phyloP scores from a whole-genome alignment of 176 grass and related monocot species.

The Dendrocalamus sinicus region DNA sequence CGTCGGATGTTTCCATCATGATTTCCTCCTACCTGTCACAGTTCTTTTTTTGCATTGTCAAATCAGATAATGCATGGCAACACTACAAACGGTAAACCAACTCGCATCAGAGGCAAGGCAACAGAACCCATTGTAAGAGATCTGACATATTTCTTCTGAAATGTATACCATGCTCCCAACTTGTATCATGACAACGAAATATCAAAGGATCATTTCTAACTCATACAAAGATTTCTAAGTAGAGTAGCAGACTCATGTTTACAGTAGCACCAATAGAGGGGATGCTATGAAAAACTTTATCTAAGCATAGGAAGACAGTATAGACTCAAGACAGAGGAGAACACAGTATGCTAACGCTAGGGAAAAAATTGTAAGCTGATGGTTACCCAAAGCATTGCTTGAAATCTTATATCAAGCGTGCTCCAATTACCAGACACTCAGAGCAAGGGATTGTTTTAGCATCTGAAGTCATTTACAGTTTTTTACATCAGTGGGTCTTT shows the following conservation, averaged over 20 bases:
- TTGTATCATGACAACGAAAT: neutral
- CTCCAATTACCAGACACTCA: conserved; percentile 30
- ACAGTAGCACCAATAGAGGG: conserved; percentile 28
- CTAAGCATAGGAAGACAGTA: conserved; percentile 2
- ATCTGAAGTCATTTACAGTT: conserved; percentile 55
- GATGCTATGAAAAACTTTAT: conserved; percentile 24
- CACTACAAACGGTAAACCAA: neutral
- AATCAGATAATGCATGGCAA: neutral
- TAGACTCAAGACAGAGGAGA: neutral
- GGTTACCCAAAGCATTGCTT: conserved; percentile 37
- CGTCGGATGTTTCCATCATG: neutral
- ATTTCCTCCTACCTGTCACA: neutral
- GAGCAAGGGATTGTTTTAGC: conserved; percentile 28
- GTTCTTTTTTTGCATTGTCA: neutral
- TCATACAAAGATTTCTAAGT: conserved; percentile 39
- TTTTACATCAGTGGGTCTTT: conserved; percentile 52
- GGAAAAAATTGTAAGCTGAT: conserved; percentile 22
- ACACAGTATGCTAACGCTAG: conserved; percentile 34
- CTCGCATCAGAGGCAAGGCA: neutral
- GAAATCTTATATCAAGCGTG: conserved; percentile 45
- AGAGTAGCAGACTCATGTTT: conserved; percentile 49
- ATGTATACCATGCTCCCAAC: conserved; percentile 4
- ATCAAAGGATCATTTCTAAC: conserved; percentile 17
- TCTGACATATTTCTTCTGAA: conserved; percentile 13
- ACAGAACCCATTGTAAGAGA: neutral